These are phyloP conservation scores for Penicillium flavigenum DNA, from an alignment of 495 filamentous ascomycete species.

Conservation along the genomic window DNA sequence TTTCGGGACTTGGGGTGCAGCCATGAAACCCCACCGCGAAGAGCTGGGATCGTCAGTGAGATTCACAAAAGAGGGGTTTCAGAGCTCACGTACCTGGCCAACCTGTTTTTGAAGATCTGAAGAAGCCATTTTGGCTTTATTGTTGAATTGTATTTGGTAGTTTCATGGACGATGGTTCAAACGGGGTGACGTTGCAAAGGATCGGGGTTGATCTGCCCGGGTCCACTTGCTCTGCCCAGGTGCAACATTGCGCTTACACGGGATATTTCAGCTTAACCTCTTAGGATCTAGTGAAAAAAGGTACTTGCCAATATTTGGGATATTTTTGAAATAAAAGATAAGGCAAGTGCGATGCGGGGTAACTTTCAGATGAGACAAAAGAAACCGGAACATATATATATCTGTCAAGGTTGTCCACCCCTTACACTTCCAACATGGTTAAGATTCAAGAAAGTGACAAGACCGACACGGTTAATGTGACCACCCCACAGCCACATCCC, in stretches of 20 bases:
- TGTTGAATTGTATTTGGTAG: background rate
- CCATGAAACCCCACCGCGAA: slow-evolving; percentile 54
- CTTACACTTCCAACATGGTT: slow-evolving; percentile 2
- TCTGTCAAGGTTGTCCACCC: background rate
- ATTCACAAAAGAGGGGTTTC: background rate
- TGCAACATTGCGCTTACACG: slow-evolving; percentile 1
- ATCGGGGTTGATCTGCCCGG: slow-evolving; percentile 3
- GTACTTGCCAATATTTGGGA: too few species aligned
- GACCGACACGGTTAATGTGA: slow-evolving; percentile 9
- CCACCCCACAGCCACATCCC: slow-evolving; percentile 11
- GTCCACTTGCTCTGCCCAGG: background rate
- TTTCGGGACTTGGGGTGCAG: slow-evolving; percentile 42
- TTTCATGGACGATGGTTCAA: background rate
- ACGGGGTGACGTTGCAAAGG: background rate
- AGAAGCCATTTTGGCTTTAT: slow-evolving; percentile 20
- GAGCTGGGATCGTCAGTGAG: slow-evolving; percentile 34
- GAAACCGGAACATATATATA: background rate
- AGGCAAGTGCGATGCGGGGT: too few species aligned
- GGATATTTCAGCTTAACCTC: background rate
- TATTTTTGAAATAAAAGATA: too few species aligned
- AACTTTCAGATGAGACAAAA: too few species aligned
- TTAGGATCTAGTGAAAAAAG: background rate
- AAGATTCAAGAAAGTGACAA: slow-evolving; percentile 9
- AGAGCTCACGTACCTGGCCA: slow-evolving; percentile 29
- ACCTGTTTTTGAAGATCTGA: slow-evolving; percentile 35